Evolutionary conservation across 371 early-diverging fungal species (phyloP).

Genomic region (Fennellomyces sp.): DNA sequence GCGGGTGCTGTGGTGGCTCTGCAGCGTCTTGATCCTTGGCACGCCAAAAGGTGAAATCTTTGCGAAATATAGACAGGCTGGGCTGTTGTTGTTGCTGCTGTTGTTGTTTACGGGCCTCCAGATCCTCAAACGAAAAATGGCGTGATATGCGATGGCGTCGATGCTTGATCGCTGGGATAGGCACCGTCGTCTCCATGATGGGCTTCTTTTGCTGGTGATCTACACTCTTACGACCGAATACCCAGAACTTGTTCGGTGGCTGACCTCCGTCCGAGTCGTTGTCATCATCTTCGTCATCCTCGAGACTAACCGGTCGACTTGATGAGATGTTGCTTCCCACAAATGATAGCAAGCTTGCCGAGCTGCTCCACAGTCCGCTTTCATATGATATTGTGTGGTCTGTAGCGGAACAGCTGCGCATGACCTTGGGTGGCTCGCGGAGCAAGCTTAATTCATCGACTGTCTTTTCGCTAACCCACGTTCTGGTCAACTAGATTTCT

Average conservation of each 20-base stretch:
- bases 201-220: constrained; percentile 19
- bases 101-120: constrained; percentile 14
- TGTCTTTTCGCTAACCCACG: constrained; percentile 69
- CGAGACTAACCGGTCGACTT: constrained; percentile 49
- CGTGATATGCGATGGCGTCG: constrained; percentile 27
- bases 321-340: constrained; percentile 19
- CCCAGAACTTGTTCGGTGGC: constrained; percentile 24
- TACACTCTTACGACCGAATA: constrained; percentile 48
- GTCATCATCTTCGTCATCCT: constrained; percentile 20
- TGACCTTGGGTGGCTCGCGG: constrained; percentile 66
- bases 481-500: constrained; percentile 53
- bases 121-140: constrained; percentile 44
- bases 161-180: neutral
- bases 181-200: constrained; percentile 3
- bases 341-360: constrained; percentile 28
- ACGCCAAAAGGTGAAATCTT: constrained; percentile 31
- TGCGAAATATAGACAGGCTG: constrained; percentile 35
- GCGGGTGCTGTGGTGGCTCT: constrained; percentile 5
- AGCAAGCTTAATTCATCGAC: constrained; percentile 73
- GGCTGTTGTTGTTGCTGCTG: constrained; percentile 21
- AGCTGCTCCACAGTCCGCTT: constrained; percentile 2
- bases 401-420: constrained; percentile 27
- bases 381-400: constrained; percentile 15
- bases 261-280: constrained; percentile 16
- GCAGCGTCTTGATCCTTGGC: neutral